These are phyloP conservation scores for Zasmidium angulare DNA, from an alignment of 2,329 filamentous ascomycete genomes.

Conservation along the genomic window DNA sequence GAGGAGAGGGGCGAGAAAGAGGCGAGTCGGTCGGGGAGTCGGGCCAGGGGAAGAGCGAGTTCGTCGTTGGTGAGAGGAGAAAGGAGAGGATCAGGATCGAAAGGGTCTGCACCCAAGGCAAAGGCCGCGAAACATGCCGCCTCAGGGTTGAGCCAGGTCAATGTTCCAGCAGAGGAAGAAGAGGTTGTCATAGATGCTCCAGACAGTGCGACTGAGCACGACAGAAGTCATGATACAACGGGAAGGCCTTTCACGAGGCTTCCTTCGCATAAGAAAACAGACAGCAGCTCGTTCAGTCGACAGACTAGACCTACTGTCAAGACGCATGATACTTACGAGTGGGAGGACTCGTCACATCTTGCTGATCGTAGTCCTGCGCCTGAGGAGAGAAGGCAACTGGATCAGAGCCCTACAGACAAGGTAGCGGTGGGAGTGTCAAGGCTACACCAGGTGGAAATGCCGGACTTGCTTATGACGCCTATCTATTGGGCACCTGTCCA, in stretches of 20 bases:
- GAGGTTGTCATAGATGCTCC: constrained; percentile 9
- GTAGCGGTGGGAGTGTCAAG: constrained; percentile 88
- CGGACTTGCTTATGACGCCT: constrained; percentile 79
- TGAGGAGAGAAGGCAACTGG: constrained; percentile 27
- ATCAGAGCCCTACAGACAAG: constrained; percentile 49
- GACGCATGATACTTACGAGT: constrained; percentile 50
- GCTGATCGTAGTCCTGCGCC: constrained; percentile 29
- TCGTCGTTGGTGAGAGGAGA: constrained; percentile 16
- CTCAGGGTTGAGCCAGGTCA: constrained; percentile 28
- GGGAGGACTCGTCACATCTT: constrained; percentile 43
- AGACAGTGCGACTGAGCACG: constrained; percentile 15
- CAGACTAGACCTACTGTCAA: constrained; percentile 25
- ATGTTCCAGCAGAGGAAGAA: constrained; percentile 17
- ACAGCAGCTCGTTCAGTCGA: constrained; percentile 21
- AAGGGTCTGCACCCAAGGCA: constrained; percentile 1
- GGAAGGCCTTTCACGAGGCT: constrained; percentile 54
- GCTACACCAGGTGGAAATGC: constrained; percentile 82
- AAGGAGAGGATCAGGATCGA: constrained; percentile 21
- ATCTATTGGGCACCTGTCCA: constrained; percentile 98
- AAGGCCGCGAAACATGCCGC: constrained; percentile 19
- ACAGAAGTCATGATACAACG: constrained; percentile 35
- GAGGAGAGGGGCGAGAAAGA: constrained; percentile 37
- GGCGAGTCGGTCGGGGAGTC: constrained; percentile 17
- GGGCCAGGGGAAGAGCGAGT: constrained; percentile 18
- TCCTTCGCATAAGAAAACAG: constrained; percentile 43